Percentiles rank a stretch among this genome's conserved stretches.
Evolutionary conservation across 495 filamentous ascomycete genomes (phyloP).

Genomic region (Aspergillus nanangensis): DNA sequence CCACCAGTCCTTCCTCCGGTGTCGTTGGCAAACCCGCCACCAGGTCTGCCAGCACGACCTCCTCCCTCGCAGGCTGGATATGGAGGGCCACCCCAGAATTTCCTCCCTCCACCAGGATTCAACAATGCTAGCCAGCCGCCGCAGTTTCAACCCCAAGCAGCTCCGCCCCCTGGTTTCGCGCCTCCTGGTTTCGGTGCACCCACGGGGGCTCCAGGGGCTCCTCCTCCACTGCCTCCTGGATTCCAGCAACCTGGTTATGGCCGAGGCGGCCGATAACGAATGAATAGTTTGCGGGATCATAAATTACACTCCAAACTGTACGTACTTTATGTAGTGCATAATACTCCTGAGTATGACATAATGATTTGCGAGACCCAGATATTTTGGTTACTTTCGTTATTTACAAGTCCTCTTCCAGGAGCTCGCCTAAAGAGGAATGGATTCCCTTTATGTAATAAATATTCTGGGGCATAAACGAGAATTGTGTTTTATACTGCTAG

Average conservation of each 20-base stretch:
- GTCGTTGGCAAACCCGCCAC: conserved; percentile 61
- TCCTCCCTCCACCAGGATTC: conserved; percentile 54
- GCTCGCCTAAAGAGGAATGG: no score
- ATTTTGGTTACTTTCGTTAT: no score
- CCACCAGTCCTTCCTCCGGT: conserved; percentile 38
- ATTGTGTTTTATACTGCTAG: no score
- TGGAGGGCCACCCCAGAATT: conserved; percentile 70
- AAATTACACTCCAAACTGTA: no score
- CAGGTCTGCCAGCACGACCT: conserved; percentile 72
- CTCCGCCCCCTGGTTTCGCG: conserved; percentile 52
- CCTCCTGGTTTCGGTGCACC: conserved; percentile 49
- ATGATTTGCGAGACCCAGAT: conserved; percentile 5
- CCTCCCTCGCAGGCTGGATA: conserved; percentile 75
- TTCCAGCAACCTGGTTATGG: conserved; percentile 49
- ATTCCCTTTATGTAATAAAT: no score
- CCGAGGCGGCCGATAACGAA: conserved; percentile 33
- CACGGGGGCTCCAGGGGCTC: conserved; percentile 26
- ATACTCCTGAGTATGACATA: conserved; percentile 7
- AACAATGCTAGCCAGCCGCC: conserved; percentile 40
- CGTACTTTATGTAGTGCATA: no score
- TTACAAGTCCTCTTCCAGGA: no score
- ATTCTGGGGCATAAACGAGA: no score
- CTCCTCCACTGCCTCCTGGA: conserved; percentile 42
- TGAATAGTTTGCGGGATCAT: no score
- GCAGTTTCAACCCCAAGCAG: conserved; percentile 35